A percentile compares a stretch with the other conserved stretches of the same genome.
Evolutionary conservation across 345 rosid genomes (phyloP).

Genomic region (Excoecaria agallocha): DNA sequence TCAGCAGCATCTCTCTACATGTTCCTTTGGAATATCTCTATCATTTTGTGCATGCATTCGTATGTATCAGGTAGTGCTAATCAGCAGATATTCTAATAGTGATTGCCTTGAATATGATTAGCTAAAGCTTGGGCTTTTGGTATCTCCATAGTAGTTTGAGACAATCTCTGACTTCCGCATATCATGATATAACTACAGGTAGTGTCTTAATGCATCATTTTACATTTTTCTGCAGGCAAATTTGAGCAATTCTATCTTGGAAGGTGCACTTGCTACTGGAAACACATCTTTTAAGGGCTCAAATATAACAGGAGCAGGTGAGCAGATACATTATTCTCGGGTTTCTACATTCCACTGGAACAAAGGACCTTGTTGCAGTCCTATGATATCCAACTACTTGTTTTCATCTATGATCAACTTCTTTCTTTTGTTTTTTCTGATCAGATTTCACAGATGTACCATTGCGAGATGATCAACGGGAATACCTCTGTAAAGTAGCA

Average conservation of each 20-base stretch:
- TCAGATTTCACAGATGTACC: slow-evolving; percentile 96
- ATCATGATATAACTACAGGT: not conserved
- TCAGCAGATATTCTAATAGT: not conserved
- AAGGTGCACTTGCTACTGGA: slow-evolving; percentile 87
- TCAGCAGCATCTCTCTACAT: not conserved
- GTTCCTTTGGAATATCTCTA: not conserved
- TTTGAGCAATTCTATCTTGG: slow-evolving; percentile 81
- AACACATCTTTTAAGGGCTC: slow-evolving; percentile 97
- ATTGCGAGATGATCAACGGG: slow-evolving; percentile 83
- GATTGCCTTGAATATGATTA: not conserved
- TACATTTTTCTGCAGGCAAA: slow-evolving; percentile 56
- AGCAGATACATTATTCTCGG: not conserved
- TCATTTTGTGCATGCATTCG: not conserved
- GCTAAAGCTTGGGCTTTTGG: not conserved
- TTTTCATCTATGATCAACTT: not conserved
- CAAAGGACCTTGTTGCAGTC: not conserved
- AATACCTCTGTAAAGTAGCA: slow-evolving; percentile 78
- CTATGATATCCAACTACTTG: not conserved
- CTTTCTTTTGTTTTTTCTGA: not conserved
- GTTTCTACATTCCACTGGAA: not conserved
- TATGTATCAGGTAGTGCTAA: not conserved
- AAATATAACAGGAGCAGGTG: slow-evolving; percentile 83
- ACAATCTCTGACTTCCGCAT: not conserved
- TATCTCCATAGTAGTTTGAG: not conserved
- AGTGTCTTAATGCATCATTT: not conserved